A percentile compares a stretch with the other conserved stretches of the same genome.
These are phyloP conservation scores for Alternaria brassicae DNA, from an alignment of 2,329 filamentous ascomycete genomes.

Conservation along the genomic window DNA sequence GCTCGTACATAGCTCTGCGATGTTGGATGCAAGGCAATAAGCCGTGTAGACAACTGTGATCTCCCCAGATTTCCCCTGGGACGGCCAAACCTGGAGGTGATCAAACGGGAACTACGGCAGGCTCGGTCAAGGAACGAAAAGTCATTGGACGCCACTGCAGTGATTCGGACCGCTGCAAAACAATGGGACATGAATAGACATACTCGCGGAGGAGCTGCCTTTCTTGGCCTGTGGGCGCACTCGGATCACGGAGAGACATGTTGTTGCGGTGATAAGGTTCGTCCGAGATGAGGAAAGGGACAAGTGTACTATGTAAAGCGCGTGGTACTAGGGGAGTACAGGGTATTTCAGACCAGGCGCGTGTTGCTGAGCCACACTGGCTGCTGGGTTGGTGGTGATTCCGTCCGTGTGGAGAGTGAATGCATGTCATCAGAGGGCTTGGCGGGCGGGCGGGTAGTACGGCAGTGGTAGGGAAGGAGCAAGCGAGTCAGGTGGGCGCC, in stretches of 20 bases:
- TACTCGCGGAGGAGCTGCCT: background rate
- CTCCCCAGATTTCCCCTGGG: conserved; percentile 1
- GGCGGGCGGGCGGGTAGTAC: background rate
- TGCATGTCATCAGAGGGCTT: conserved; percentile 2
- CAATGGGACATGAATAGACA: background rate
- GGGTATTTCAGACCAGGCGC: too few relatives aligned
- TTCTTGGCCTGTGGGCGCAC: background rate
- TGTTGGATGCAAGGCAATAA: background rate
- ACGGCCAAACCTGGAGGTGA: background rate
- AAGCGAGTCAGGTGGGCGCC: conserved; percentile 4
- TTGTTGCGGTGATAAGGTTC: background rate
- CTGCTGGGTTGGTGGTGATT: background rate
- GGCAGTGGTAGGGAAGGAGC: conserved; percentile 9
- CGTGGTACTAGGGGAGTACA: too few relatives aligned
- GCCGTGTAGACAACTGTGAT: background rate
- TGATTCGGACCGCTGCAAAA: background rate
- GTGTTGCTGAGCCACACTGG: background rate
- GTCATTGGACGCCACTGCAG: background rate
- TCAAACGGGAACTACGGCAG: conserved; percentile 1
- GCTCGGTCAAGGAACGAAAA: background rate
- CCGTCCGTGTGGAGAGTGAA: background rate
- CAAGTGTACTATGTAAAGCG: too few relatives aligned
- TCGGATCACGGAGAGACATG: conserved; percentile 1
- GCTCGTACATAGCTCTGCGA: background rate
- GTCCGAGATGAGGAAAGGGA: background rate